Evolutionary conservation across 495 filamentous ascomycete species (phyloP).

Genomic region (Tuber indicum): DNA sequence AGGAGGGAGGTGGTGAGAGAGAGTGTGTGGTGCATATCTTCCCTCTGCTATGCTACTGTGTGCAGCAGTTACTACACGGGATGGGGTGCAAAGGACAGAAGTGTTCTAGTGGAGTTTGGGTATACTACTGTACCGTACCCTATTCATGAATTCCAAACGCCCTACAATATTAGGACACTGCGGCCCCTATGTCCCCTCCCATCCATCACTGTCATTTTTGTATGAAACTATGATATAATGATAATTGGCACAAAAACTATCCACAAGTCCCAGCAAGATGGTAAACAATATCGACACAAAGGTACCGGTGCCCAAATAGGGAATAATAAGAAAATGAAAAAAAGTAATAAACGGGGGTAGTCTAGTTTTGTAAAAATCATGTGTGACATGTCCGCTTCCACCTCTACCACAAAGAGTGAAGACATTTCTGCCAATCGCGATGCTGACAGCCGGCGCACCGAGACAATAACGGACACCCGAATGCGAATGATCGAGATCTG

Average conservation of each 20-base stretch:
- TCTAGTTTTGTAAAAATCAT: neutral
- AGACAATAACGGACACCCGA: neutral
- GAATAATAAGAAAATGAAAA: neutral
- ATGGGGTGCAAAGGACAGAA: neutral
- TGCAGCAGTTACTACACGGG: neutral
- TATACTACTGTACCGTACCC: neutral
- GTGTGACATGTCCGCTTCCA: neutral
- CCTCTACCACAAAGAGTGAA: neutral
- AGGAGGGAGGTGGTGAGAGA: neutral
- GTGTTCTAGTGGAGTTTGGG: neutral
- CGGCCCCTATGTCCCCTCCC: neutral
- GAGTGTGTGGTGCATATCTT: neutral
- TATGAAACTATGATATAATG: neutral
- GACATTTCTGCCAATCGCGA: neutral
- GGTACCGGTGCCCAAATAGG: neutral
- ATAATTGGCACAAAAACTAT: neutral
- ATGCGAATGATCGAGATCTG: slow-evolving; percentile 4
- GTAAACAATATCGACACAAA: neutral
- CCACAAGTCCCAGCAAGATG: neutral
- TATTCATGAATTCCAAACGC: neutral
- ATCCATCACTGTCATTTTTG: neutral
- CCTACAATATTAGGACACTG: neutral
- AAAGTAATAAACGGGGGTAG: neutral
- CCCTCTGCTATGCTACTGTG: neutral
- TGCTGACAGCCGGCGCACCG: slow-evolving; percentile 2